Base-by-base conservation (phyloP, 208 protist genomes). In the Leishmania lainsoni region DNA sequence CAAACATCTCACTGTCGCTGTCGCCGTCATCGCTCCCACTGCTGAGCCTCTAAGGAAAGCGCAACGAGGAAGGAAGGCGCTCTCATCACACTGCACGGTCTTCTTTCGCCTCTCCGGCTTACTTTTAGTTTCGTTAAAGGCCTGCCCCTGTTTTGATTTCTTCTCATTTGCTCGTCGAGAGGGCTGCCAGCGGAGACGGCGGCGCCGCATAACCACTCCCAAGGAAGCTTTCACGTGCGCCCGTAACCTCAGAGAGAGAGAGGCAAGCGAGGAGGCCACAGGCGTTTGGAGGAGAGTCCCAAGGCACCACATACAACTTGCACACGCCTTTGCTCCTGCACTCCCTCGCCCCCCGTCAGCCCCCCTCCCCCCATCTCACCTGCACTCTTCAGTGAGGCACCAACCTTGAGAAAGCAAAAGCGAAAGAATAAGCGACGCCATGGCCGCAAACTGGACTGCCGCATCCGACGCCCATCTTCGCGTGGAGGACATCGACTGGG, bases 401-500 rank as follows among this genome's bases (percentile, higher is more conserved):
- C 63, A 68, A 68, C 32, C 5, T 14, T 63, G 14, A 29, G 5
- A 68, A 42, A 68, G 14, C 14, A 68, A 39, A 48, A 42, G 32
- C 54, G 16, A n/a, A 48, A n/a, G 48, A 45, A 26, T 29, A 71
- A 48, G 22, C 6, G 35, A 71, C 26, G 20, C 52, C 8, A 76
- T 76, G 72, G 1, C 72, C 26, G 9, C 72, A 16, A 85, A 81
- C 51, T 85, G 81, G 81, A 69, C 76, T 56, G 51, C 76, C 12
- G 77, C 76, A 17, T 17, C 80, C 29, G 85, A 66, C 39, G 80
- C 78, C 10, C 54, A 32, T 42, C 75, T 78, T 26, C 82, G 79
- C 29, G 75, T 80, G 48, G 86, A 89, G 73, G 82, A 89, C 63
- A 76, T 89, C 20, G 86, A 89, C 79, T 89, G 86, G 86, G 82